Base-by-base conservation (phyloP, 805 yeast species). In the Debaryomyces tyrocola region DNA sequence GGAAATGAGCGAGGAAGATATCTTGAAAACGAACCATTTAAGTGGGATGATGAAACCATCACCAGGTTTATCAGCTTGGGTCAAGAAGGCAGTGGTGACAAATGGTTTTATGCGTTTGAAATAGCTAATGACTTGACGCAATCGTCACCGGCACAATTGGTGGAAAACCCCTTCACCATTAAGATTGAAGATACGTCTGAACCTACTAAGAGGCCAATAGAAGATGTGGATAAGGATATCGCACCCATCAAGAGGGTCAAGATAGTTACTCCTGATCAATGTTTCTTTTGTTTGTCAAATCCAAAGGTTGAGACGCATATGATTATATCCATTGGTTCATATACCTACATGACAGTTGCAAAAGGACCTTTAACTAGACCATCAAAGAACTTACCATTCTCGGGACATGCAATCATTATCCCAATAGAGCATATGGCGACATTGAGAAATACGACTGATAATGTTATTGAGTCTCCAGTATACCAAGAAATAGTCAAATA, bases 221-320 rank as follows among this genome's bases (percentile, higher is more conserved):
- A 58, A 33, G 48, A 40, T 10, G 45, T 31, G 43, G 48, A 50
- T 2, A 33, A 18, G 15, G 42, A 20, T 15, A 53, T 55, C 38
- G 60, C 55, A 2, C 41, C 46, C 6, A 41, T 27, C 20, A 70
- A 69, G 52, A 64, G 68, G 44, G 48, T 51, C n/a, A 67, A 65
- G 48, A 64, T 59, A 0, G 80, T 87, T 2, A 59, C 75, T 0
- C 90, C 92, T 0, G 72, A 70, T 11, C 66, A 71, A 37, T 90
- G 97, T 59, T 90, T 87, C 65, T 88, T 90, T 58, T 90, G 97
- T 60, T 74, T 90, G 15, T 80, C 92, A 1, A 89, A 88, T 57
- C 87, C 96, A 0, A 77, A 83, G 11, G 75, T 87, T 6, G 91
- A 85, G 52, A 73, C 87, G 2, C 95, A 90, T 62, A 82, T 91